Conservation (phyloP, 257 asterid genomes). For the Rhazya stricta region DNA sequence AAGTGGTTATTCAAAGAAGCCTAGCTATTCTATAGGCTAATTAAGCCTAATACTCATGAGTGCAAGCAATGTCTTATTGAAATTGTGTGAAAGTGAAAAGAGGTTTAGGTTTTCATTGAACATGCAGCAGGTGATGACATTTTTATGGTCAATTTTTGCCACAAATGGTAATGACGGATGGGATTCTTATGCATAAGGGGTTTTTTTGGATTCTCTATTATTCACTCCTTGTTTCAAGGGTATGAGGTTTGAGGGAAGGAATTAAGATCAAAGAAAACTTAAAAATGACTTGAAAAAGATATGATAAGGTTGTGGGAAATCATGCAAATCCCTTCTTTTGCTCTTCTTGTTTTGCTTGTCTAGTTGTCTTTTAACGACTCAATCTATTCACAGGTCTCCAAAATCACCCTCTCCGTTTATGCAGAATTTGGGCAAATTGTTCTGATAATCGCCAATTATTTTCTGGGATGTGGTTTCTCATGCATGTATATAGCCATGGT, state of each 20-base stretch:
- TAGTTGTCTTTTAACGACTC: conserved; percentile 14
- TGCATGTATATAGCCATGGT: neutral
- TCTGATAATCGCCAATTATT: neutral
- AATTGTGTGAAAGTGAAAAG: neutral
- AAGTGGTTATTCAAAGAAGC: conserved; percentile 13
- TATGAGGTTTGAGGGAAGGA: neutral
- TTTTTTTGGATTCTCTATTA: neutral
- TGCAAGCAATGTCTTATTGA: conserved; percentile 20
- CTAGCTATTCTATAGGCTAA: conserved; percentile 3
- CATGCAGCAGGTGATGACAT: neutral
- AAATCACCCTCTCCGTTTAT: conserved; percentile 7
- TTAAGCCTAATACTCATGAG: conserved; percentile 18
- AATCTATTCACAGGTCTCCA: conserved; percentile 13
- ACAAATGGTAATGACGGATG: conserved; percentile 7
- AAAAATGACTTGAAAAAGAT: neutral
- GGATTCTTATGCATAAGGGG: neutral
- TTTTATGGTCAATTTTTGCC: conserved; percentile 13
- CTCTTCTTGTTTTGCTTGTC: conserved; percentile 18
- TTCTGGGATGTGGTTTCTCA: neutral
- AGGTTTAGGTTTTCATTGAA: neutral
- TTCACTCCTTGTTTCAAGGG: neutral
- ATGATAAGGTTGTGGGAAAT: conserved; percentile 15
- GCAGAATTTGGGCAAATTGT: conserved; percentile 6
- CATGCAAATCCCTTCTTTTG: conserved; percentile 19
- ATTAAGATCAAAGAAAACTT: neutral